Conservation (phyloP, 83 land plant species). For the Thuja plicata region DNA sequence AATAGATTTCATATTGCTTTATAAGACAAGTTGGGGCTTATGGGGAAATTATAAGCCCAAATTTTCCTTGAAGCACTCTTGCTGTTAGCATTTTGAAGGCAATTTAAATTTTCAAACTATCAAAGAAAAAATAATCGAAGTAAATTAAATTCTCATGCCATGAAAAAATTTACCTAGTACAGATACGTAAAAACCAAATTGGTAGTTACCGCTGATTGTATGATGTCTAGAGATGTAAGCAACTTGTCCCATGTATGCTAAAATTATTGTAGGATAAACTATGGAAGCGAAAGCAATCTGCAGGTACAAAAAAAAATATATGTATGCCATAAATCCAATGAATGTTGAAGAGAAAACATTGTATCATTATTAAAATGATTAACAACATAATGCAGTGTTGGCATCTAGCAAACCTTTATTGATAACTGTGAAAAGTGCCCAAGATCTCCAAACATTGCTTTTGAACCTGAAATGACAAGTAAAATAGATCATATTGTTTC, state of each 20-base stretch:
- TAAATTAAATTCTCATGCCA: not conserved
- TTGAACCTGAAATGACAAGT: conserved; percentile 33
- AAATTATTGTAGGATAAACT: conserved; percentile 56
- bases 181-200: conserved; percentile 53
- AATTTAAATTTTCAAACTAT: not conserved
- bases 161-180: conserved; percentile 39
- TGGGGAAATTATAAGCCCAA: too few species aligned
- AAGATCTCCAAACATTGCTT: conserved; percentile 64
- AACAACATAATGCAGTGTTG: not conserved
- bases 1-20: too few species aligned
- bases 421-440: conserved; percentile 48
- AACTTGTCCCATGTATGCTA: conserved; percentile 72
- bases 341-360: not conserved
- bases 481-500: not conserved
- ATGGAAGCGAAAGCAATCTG: conserved; percentile 56
- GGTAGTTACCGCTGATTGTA: conserved; percentile 14
- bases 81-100: too few species aligned
- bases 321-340: not conserved
- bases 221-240: conserved; percentile 61
- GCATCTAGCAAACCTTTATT: conserved; percentile 30
- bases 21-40: too few species aligned
- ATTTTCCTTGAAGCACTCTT: too few species aligned
- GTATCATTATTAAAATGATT: not conserved
- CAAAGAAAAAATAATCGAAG: not conserved
- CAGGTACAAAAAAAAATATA: not conserved